Evolutionary conservation across 768 basidiomycete genomes (phyloP).

Genomic region (Hypholoma sublateritium): DNA sequence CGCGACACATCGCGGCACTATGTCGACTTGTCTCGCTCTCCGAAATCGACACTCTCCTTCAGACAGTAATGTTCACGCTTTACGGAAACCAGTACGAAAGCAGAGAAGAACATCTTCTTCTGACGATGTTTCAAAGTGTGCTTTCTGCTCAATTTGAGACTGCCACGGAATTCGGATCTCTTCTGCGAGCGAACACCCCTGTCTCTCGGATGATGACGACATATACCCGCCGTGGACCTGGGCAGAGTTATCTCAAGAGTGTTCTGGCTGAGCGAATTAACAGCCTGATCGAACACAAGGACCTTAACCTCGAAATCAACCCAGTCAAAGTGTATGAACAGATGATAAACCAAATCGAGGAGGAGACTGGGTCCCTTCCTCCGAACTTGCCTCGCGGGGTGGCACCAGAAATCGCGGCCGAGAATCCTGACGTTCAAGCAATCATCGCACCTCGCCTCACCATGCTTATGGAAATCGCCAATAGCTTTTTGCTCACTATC

Average conservation of each 20-base stretch:
- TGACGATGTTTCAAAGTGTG: conserved; percentile 99
- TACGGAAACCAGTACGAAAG: conserved; percentile 99
- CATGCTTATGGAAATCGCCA: conserved; percentile 99
- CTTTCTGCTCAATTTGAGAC: conserved; percentile 99
- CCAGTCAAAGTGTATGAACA: conserved; percentile 99
- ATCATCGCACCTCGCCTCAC: conserved; percentile 96
- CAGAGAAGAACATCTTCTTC: conserved; percentile 94
- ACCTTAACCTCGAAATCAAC: conserved; percentile 98
- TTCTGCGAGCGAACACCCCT: conserved; percentile 97
- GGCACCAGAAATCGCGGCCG: conserved; percentile 90
- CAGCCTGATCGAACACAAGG: conserved; percentile 98
- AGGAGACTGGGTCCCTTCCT: conserved; percentile 91
- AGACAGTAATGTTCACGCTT: conserved; percentile 99
- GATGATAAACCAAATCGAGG: conserved; percentile 99
- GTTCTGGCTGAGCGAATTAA: conserved; percentile 98
- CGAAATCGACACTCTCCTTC: conserved; percentile 98
- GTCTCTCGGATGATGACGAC: conserved; percentile 99
- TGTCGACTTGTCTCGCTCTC: conserved; percentile 94
- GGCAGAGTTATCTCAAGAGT: conserved; percentile 97
- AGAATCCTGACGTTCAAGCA: conserved; percentile 94
- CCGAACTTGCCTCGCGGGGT: conserved; percentile 91
- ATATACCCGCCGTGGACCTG: conserved; percentile 97
- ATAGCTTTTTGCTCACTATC: conserved; percentile 94
- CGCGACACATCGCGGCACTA: conserved; percentile 93
- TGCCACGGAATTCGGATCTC: conserved; percentile 97